Conservation (phyloP, 129 eudicot genomes). For the Escallonia rubra region DNA sequence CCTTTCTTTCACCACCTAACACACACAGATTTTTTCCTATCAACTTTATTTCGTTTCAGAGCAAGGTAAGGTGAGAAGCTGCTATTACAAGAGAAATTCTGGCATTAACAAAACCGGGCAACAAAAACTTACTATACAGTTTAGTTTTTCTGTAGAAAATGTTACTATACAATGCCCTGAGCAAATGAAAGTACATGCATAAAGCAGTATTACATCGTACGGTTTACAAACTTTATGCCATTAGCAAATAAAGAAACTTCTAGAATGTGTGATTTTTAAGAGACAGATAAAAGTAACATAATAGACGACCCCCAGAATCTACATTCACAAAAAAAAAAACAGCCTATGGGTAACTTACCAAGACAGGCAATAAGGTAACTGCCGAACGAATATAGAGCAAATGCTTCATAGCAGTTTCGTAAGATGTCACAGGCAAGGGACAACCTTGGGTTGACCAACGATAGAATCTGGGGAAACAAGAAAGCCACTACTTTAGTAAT, state of each 20-base stretch:
- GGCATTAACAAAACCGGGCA: too few relatives aligned
- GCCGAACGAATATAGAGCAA: conserved; percentile 88
- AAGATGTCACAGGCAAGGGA: conserved; percentile 83
- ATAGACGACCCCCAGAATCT: too few relatives aligned
- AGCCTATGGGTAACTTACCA: conserved; percentile 39
- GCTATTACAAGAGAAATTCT: too few relatives aligned
- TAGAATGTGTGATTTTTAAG: too few relatives aligned
- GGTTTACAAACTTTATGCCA: background rate
- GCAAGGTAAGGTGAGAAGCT: too few relatives aligned
- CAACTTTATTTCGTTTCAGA: too few relatives aligned
- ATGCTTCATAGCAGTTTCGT: conserved; percentile 94
- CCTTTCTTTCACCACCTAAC: conserved; percentile 76
- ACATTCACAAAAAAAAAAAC: background rate
- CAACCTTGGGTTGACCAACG: conserved; percentile 61
- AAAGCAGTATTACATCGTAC: background rate
- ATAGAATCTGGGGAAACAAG: conserved; percentile 51
- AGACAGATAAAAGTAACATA: too few relatives aligned
- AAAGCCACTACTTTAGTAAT: conserved; percentile 1
- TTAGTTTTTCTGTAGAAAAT: too few relatives aligned
- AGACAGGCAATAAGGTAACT: conserved; percentile 95
- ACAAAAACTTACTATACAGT: too few relatives aligned
- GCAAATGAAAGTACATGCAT: too few relatives aligned
- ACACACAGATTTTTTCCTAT: background rate
- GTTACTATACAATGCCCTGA: too few relatives aligned
- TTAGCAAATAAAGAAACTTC: background rate